A percentile compares a stretch with the other conserved stretches of the same genome.
Evolutionary conservation across 2,329 filamentous ascomycete species (phyloP).

Genomic region (Torrubiella hemipterigena): DNA sequence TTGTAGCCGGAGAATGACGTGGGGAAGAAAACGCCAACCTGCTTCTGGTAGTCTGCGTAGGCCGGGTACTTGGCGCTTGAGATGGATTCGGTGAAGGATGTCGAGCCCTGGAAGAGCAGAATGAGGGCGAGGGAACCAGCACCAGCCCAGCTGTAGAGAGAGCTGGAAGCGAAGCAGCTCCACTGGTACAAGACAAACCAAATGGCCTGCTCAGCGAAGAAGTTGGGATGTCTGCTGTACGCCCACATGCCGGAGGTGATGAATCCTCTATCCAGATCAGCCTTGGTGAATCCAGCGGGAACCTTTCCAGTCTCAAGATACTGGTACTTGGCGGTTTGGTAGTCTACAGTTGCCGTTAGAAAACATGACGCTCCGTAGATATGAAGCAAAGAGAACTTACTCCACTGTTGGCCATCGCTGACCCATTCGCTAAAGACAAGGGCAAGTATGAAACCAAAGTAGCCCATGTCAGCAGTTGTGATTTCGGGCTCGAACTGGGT

Average conservation of each 20-base stretch:
- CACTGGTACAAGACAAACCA: constrained; percentile 87
- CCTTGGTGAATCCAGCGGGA: constrained; percentile 49
- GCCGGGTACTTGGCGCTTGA: constrained; percentile 76
- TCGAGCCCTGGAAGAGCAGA: constrained; percentile 79
- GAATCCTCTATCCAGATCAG: constrained; percentile 84
- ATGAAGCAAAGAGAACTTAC: constrained; percentile 27
- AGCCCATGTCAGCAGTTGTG: constrained; percentile 33
- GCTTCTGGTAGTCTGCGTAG: constrained; percentile 71
- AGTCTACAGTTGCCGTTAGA: constrained; percentile 36
- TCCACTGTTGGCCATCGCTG: constrained; percentile 89
- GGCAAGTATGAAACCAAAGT: constrained; percentile 31
- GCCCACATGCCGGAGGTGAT: constrained; percentile 74
- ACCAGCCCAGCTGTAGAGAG: constrained; percentile 67
- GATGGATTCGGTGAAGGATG: constrained; percentile 74
- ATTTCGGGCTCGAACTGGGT: constrained; percentile 46
- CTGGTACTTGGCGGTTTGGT: constrained; percentile 65
- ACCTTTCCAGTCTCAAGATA: constrained; percentile 67
- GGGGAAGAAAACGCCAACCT: constrained; percentile 77
- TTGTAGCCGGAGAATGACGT: constrained; percentile 32
- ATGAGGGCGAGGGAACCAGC: constrained; percentile 59
- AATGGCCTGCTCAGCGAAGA: constrained; percentile 79
- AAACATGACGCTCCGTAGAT: neutral
- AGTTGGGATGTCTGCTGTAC: constrained; percentile 88
- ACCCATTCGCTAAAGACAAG: constrained; percentile 60
- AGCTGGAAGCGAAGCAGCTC: constrained; percentile 63